Base-by-base conservation (phyloP, 1,284 basidiomycete species). In the Microbotryomycetes sp. region DNA sequence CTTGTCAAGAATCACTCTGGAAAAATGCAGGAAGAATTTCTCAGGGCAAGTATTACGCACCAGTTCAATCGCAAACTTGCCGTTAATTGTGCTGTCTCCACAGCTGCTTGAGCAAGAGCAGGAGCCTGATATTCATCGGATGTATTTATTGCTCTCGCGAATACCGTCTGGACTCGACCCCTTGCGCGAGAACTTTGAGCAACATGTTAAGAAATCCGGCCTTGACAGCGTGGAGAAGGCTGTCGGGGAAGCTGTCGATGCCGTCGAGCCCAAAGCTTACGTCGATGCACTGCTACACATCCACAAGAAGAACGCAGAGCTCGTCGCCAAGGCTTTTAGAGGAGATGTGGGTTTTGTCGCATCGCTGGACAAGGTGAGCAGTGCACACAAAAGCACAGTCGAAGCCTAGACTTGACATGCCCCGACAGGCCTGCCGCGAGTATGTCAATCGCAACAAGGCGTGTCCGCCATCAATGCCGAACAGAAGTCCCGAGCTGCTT, bases 381-480 rank as follows among this genome's bases (percentile, higher is more conserved):
- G 5, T 18, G 23, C 3, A 16, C 5, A 18, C 45, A 24, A 6
- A 23, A 15, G 13, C 5, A 28, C 26, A 47, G 45, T 41, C 46
- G 29, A 48, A 5, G 24, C 21, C 54, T 57, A 64, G 26, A 61
- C 51, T 49, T 11, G 3, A 7, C 13, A n/a, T 47, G 18, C 9
- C 18, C 3, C 15, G 15, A 85, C 62, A 92, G 81, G 96, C 96
- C 11, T 97, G 94, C 78, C 81, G 91, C 73, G 91, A 94, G 74
- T 97, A 94, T 74, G 89, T 94, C 75, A 99, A 99, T 76, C 82
- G 85, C 52, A 99, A 99, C 75, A 85, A 87, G 60, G 93, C 91
- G 4, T 92, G 89, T 45, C 68, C 66, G 28, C 78, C 81, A 2
- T 86, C 87, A 3, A 85, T 86, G 0, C 87, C 87, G n/a, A 91